Base-by-base conservation (phyloP, 306 rosid genomes). In the Quercus ilex region DNA sequence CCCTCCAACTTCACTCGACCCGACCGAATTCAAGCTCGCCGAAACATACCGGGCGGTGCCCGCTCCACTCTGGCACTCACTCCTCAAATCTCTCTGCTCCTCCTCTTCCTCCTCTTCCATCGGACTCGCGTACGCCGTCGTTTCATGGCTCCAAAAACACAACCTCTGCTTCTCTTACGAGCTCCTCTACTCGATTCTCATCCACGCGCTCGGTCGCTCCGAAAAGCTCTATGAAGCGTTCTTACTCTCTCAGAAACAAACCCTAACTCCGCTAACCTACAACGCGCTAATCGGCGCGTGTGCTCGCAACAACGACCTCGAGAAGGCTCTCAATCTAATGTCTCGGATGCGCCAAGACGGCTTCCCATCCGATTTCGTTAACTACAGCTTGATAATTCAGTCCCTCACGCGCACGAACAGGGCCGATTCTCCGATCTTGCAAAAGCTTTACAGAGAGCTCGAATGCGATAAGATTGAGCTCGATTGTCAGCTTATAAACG, bases 201-300 rank as follows among this genome's bases (percentile, higher is more conserved):
- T 94, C 80, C 94, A 94, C 91, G 98, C 97, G 19, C 97, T 94
- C 13, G 97, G 97, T 8, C 90, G 94, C 81, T 83, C 90, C 71
- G 97, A 94, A 73, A 94, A 92, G 73, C 98, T 94, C 52, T 92
- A 92, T 84, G 97, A 94, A 74, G 97, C 97, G 1, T 94, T 94
- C 80, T 46, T 94, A 68, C 94, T 92, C 68, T 92, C 98, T 4
- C 98, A 92, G 82, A 77, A 70, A 23, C 97, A 91, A 74, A 83
- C 81, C 43, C 84, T 92, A 25, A 92, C 96, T 4, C 97, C 97
- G 6, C 68, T 94, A 49, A 92, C 98, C 20, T 94, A 94, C 89
- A 94, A 91, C 72, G 98, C 98, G 0, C 77, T 94, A 12, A 94
- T 94, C 28, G 92, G 92, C 63, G 97, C 98, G 8, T 94, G 98